Base-by-base conservation (phyloP, 2,329 filamentous ascomycete genomes). In the Biscogniauxia sp. region DNA sequence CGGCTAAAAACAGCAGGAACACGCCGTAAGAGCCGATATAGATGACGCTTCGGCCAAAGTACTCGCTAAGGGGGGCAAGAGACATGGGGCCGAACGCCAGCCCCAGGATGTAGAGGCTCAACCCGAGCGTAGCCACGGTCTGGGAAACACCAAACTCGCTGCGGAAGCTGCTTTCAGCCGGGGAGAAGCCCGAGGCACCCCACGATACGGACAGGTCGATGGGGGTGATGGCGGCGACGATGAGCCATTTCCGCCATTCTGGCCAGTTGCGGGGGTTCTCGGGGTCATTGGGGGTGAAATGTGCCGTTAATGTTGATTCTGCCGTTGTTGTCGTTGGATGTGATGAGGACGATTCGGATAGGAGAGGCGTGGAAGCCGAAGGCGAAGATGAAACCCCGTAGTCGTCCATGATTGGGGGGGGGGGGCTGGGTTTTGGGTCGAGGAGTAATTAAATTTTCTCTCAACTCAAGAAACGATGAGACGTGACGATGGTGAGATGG, bases 121-220 rank as follows among this genome's bases (percentile, higher is more conserved):
- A 57, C 3, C 80, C 79, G 3, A 82, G 66, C 0, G 77, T 79
- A 1, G 75, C 77, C 20, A 79, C 68, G 51, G 77, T 75, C 17
- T 72, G 65, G 2, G 76, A 74, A 2, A 80, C 69, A 13, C 71
- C 69, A 59, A 82, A 77, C 17, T 79, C 75, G 8, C 74, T 69
- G 1, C 71, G 73, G 57, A 82, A 79, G 51, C 78, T 76, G n/a
- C 61, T 65, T 15, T 73, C 69, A 0, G 74, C 77, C 0, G 80
- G 79, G 2, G 78, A 80, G 66, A 79, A 82, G 8, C 79, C 79
- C 5, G 77, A 80, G 1, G 79, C 79, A 8, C 77, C 78, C 75
- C 78, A 82, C n/a, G 67, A 71, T 23, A 75, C 73, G 2, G 67
- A 72, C 4, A 76, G 62, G 57, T 75, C 73, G 54, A 73, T 67